Evolutionary conservation across 495 filamentous ascomycete genomes (phyloP).

Genomic region (Aspergillus leporis): DNA sequence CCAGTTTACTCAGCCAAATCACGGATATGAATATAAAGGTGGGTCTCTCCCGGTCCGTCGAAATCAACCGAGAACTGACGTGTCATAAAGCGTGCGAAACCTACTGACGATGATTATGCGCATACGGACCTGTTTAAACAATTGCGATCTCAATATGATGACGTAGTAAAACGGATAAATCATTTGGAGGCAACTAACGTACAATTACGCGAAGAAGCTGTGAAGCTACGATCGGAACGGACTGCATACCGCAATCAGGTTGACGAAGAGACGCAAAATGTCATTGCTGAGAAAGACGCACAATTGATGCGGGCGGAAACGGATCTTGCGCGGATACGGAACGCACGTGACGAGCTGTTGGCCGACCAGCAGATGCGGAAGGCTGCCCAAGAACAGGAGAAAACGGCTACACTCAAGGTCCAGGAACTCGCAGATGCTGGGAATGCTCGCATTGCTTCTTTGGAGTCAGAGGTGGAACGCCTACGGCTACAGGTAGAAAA

Average conservation of each 20-base stretch:
- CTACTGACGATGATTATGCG: slow-evolving; percentile 91
- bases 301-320: slow-evolving; percentile 79
- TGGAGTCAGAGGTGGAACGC: slow-evolving; percentile 80
- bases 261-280: slow-evolving; percentile 71
- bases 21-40: slow-evolving; percentile 66
- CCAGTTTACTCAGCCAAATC: slow-evolving; percentile 73
- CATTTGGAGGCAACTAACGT: slow-evolving; percentile 86
- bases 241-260: slow-evolving; percentile 77
- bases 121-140: slow-evolving; percentile 90
- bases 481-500: slow-evolving; percentile 55
- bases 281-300: slow-evolving; percentile 73
- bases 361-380: slow-evolving; percentile 82
- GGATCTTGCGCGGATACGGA: slow-evolving; percentile 81
- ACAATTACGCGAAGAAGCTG: slow-evolving; percentile 78
- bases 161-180: slow-evolving; percentile 88
- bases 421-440: slow-evolving; percentile 77
- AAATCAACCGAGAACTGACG: slow-evolving; percentile 15
- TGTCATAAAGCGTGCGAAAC: slow-evolving; percentile 54
- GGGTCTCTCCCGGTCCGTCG: slow-evolving; percentile 5
- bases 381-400: slow-evolving; percentile 73
- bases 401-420: slow-evolving; percentile 62
- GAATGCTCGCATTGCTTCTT: slow-evolving; percentile 69
- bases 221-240: slow-evolving; percentile 80
- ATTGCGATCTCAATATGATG: slow-evolving; percentile 85
- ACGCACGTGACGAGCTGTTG: slow-evolving; percentile 76